Conservation (phyloP, 148 eudicot species). For the Bassia scoparia region DNA sequence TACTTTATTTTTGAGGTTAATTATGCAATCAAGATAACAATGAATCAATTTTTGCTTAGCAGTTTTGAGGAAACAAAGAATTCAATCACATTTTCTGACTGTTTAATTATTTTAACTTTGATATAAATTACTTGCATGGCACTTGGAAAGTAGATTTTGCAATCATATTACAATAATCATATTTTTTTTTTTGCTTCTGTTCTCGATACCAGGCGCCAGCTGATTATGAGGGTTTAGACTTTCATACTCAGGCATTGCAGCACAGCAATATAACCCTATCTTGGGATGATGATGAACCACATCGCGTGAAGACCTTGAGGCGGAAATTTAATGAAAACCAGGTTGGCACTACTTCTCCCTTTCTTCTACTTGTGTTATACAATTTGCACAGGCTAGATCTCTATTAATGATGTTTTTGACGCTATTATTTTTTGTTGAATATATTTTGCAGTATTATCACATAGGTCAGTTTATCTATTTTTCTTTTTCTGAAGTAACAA, state of each 20-base stretch:
- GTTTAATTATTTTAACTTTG: not conserved
- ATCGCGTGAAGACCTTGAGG: slow-evolving; percentile 63
- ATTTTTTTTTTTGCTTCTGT: not conserved
- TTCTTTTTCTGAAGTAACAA: not conserved
- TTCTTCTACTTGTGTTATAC: not conserved
- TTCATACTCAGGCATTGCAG: slow-evolving; percentile 79
- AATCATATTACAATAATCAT: not conserved
- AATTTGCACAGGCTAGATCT: not conserved
- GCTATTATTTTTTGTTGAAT: too few species aligned
- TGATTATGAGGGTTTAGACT: slow-evolving; percentile 72
- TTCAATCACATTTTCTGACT: not conserved
- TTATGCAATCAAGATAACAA: not conserved
- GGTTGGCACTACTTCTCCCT: slow-evolving; percentile 32
- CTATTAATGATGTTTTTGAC: not conserved
- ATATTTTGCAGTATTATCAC: not conserved
- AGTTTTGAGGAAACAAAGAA: not conserved
- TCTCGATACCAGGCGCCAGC: slow-evolving; percentile 50
- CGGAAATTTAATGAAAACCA: slow-evolving; percentile 63
- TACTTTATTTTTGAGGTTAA: not conserved
- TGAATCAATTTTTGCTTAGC: not conserved
- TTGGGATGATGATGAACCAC: slow-evolving; percentile 98
- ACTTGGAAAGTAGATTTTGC: not conserved
- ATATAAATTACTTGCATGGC: not conserved
- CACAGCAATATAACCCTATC: slow-evolving; percentile 65
- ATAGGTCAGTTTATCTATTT: not conserved